Evolutionary conservation across 306 rosid species (phyloP), one percentile per base, ranked within the genome.

Genomic region (Betula pendula): DNA sequence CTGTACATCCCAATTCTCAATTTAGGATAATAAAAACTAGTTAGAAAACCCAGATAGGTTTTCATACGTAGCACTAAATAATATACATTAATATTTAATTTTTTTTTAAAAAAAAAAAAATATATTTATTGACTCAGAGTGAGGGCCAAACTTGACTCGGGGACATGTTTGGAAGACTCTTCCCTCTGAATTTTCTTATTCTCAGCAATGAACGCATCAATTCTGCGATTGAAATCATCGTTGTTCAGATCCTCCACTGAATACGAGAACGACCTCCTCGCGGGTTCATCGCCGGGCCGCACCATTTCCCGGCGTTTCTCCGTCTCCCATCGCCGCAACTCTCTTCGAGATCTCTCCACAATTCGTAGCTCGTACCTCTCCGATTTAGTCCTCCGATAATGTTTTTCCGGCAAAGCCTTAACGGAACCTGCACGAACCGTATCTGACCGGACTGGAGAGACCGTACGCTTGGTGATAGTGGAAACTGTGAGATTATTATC

Each of bases 151-250:
- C 11, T 17, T 13, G 60, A 31, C 75, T 77, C 51, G 45, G 81
- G 65, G 14, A 19, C 27, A 0, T 81, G 75, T 67, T 59, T 71
- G 22, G 8, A 4, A 3, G 16, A 73, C 63, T 87, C 90, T 6
- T 87, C 75, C 87, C 59, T 25, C 72, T 49, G 89, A 75, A 56
- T 71, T 79, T 38, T 79, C 76, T 89, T 88, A 10, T 82, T 88
- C 53, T 75, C 62, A 0, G 91, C 91, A 27, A 91, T 91, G 81
- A 89, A 91, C 0, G 80, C 85, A 24, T 92, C 93, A 6, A 89
- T 70, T 0, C 72, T 66, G 15, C 85, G 88, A 14, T 87, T 86
- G 77, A 94, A 90, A 7, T 94, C 98, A 6, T 88, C 96, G 55
- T 86, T 59, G 78, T 85, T 87, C 94, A 94, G 29, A 0, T 78